Conservation (phyloP, 2,329 filamentous ascomycete species). For the Ascochyta viciae-villosae region DNA sequence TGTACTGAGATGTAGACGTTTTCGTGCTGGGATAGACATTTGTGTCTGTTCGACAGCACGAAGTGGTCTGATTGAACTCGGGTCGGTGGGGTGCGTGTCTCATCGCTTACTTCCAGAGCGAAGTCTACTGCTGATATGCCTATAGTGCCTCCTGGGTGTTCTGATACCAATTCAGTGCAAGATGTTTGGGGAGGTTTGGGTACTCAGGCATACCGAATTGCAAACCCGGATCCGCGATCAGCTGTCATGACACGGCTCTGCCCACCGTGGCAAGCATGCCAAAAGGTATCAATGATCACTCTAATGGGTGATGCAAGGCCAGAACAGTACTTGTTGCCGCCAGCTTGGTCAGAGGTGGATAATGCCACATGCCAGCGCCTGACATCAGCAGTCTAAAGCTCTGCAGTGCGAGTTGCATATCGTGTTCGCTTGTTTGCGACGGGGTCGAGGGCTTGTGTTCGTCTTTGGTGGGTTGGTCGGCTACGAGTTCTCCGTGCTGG, state of each 20-base stretch:
- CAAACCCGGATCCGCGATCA: constrained; percentile 72
- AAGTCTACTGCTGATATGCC: constrained; percentile 68
- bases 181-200: constrained; percentile 53
- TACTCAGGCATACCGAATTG: constrained; percentile 68
- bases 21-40: constrained; percentile 63
- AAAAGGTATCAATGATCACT: too few species aligned
- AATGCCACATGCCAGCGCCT: too few species aligned
- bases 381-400: constrained; percentile 70
- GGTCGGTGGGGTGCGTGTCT: constrained; percentile 63
- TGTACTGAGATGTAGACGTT: constrained; percentile 63
- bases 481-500: constrained; percentile 28
- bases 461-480: constrained; percentile 21
- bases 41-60: constrained; percentile 67
- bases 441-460: constrained; percentile 25
- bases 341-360: too few species aligned
- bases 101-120: constrained; percentile 68
- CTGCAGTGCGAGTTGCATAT: constrained; percentile 57
- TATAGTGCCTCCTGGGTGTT: constrained; percentile 57
- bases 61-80: constrained; percentile 67
- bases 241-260: too few species aligned
- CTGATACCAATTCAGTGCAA: neutral
- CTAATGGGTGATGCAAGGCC: too few species aligned
- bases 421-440: constrained; percentile 21
- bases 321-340: too few species aligned
- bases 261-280: too few species aligned